Evolutionary conservation across 2,329 filamentous ascomycete species (phyloP).

Genomic region (Camillea tinctor): DNA sequence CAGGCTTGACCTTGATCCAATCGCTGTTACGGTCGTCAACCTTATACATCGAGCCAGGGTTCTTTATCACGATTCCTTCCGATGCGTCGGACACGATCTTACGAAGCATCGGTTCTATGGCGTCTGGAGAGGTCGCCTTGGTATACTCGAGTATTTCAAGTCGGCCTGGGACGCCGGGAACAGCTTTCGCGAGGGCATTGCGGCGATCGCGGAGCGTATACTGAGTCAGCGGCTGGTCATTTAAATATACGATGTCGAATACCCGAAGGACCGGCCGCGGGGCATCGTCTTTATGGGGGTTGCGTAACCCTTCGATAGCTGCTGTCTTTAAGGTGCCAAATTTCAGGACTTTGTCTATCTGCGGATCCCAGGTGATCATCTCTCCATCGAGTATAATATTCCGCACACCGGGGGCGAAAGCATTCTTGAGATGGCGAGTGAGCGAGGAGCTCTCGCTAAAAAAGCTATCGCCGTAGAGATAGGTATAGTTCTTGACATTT

Average conservation of each 20-base stretch:
- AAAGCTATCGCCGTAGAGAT: constrained; percentile 80
- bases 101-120: constrained; percentile 77
- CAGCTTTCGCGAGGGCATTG: constrained; percentile 68
- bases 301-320: constrained; percentile 74
- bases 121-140: constrained; percentile 62
- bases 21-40: constrained; percentile 90
- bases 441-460: constrained; percentile 73
- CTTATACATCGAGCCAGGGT: constrained; percentile 80
- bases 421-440: constrained; percentile 74
- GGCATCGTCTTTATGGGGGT: constrained; percentile 61
- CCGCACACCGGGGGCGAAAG: constrained; percentile 74
- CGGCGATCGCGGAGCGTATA: constrained; percentile 83
- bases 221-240: constrained; percentile 73
- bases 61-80: constrained; percentile 91
- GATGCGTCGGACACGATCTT: constrained; percentile 83
- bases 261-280: constrained; percentile 77
- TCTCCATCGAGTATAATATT: constrained; percentile 94
- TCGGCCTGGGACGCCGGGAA: constrained; percentile 69
- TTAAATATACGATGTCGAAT: constrained; percentile 90
- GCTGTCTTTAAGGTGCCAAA: constrained; percentile 95
- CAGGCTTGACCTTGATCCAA: constrained; percentile 98
- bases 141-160: constrained; percentile 79
- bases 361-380: constrained; percentile 97
- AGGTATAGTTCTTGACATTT: constrained; percentile 94
- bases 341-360: constrained; percentile 76